These are phyloP conservation scores for Pythium rhizo-oryzae DNA, from an alignment of 352 stramenopile genomes.

Conservation along the genomic window DNA sequence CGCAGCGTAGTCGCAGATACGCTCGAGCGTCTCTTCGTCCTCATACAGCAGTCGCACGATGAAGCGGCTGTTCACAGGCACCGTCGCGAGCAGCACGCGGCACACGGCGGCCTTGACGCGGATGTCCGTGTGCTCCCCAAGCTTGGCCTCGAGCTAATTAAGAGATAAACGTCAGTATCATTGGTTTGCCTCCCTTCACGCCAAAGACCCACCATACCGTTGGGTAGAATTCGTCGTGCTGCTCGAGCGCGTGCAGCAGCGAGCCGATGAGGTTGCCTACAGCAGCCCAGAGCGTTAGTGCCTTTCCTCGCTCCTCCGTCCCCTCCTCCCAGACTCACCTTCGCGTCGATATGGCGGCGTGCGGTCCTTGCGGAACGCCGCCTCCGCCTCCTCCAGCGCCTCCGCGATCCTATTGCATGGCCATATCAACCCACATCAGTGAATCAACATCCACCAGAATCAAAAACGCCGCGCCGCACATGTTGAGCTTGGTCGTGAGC, in stretches of 20 bases:
- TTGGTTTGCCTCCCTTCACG: not conserved
- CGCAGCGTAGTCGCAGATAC: slow-evolving; percentile 67
- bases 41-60: slow-evolving; percentile 79
- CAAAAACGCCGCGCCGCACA: slow-evolving; percentile 42
- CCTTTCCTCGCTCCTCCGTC: not conserved
- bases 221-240: slow-evolving; percentile 83
- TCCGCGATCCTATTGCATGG: slow-evolving; percentile 60
- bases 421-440: slow-evolving; percentile 3
- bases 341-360: slow-evolving; percentile 74
- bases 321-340: slow-evolving; percentile 33
- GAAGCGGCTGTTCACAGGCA: slow-evolving; percentile 70
- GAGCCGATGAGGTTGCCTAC: slow-evolving; percentile 79
- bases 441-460: not conserved
- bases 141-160: slow-evolving; percentile 56
- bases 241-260: slow-evolving; percentile 75
- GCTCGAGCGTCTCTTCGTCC: slow-evolving; percentile 71
- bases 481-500: slow-evolving; percentile 72
- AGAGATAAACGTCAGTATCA: not conserved
- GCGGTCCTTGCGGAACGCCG: slow-evolving; percentile 73
- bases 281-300: not conserved
- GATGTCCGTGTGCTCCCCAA: slow-evolving; percentile 56
- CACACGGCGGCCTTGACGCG: slow-evolving; percentile 73
- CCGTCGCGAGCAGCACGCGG: slow-evolving; percentile 72
- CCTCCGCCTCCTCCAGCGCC: slow-evolving; percentile 76
- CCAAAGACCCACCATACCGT: slow-evolving; percentile 39